Evolutionary conservation across 768 basidiomycete species (phyloP), one percentile per base, ranked within the genome.

Genomic region (Kwoniella sp.): DNA sequence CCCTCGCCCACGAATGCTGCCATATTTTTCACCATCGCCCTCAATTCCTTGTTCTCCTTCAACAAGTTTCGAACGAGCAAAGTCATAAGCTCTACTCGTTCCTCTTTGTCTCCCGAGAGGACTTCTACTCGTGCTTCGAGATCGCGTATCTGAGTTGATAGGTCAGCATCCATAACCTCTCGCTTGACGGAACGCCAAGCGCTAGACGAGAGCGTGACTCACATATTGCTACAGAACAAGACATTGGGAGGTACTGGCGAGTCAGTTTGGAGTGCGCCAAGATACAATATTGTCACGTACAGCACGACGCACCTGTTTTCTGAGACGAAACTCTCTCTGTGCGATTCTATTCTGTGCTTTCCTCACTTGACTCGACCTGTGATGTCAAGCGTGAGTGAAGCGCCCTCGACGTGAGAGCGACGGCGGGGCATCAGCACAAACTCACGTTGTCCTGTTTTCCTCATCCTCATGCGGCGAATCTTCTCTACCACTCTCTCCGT

Each of bases 51-150:
- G 73, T 96, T 96, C 82, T 96, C 93, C 27, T 86, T 82, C 88
- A 96, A 90, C 64, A 96, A 83, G 80, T 92, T 92, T 88, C 74
- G 29, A 48, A 93, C 81, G 53, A 94, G 88, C 68, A 89, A 88
- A 63, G 89, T 84, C 84, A 93, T 85, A 78, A 93, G 89, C 27
- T 85, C 86, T 58, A 91, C 82, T 6, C 91, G 88, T 80, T 95
- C 91, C 83, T 93, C 93, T 73, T 92, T 88, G 46, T 90, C 90
- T 21, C 91, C 92, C 5, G 92, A 95, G 19, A 96, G 85, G 8
- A 96, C 88, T 80, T 94, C 92, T n/a, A 96, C 91, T 49, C 90
- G 86, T 21, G 92, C 92, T 81, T 96, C 93, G 37, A 96, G 86
- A 81, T 96, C 93, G 22, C 92, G 90, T 79, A 96, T 93, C 91